A percentile compares a stretch with the other conserved stretches of the same genome.
These are phyloP conservation scores for Cladobotryum protrusum DNA, from an alignment of 2,329 filamentous ascomycete genomes.

Conservation along the genomic window DNA sequence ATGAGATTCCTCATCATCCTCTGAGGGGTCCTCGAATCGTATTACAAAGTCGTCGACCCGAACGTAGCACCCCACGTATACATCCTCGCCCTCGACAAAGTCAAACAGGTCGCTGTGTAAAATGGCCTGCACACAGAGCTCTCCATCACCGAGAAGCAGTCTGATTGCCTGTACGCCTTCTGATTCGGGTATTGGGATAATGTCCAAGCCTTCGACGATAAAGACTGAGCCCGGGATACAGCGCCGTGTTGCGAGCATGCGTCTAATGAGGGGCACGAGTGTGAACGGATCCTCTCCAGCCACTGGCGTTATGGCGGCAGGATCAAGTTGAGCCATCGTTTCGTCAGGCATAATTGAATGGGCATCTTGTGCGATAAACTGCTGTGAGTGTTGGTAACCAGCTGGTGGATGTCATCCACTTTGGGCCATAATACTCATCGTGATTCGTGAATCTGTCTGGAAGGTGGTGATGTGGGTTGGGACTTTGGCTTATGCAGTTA, in stretches of 20 bases:
- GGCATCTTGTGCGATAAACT: background rate
- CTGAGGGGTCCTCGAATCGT: conserved; percentile 6
- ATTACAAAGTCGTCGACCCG: conserved; percentile 37
- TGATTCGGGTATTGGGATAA: conserved; percentile 27
- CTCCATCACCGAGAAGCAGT: conserved; percentile 46
- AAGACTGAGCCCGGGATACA: conserved; percentile 44
- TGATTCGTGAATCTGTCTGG: too few species aligned
- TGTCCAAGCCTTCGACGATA: conserved; percentile 42
- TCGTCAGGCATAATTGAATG: background rate
- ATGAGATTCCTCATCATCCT: background rate
- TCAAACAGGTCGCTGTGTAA: conserved; percentile 40
- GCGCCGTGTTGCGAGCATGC: conserved; percentile 43
- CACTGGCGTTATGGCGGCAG: conserved; percentile 20
- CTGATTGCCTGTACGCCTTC: conserved; percentile 39
- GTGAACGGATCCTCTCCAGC: conserved; percentile 20
- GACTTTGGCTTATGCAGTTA: conserved; percentile 19
- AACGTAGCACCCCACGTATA: conserved; percentile 44
- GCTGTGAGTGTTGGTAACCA: too few species aligned
- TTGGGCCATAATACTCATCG: too few species aligned
- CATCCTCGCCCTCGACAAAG: conserved; percentile 39
- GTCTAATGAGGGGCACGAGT: conserved; percentile 36
- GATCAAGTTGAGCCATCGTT: conserved; percentile 22
- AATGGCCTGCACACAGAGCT: conserved; percentile 49
- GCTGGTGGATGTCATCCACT: too few species aligned
- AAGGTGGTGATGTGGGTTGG: too few species aligned